Base-by-base conservation (phyloP, 768 basidiomycete species). In the Tulasnella sp. region DNA sequence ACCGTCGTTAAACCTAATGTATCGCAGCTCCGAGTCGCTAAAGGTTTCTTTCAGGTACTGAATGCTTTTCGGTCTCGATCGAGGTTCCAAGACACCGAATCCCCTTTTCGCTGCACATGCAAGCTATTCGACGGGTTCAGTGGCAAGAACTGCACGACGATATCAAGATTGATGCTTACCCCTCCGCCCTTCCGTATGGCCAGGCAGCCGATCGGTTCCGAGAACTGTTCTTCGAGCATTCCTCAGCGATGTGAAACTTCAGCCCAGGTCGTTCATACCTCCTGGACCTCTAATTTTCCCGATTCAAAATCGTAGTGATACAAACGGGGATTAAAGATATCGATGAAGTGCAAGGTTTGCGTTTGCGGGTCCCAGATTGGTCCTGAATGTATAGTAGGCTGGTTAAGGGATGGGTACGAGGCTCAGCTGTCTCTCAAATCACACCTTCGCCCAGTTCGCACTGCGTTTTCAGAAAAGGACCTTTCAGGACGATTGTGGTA, bases 1-100 rank as follows among this genome's bases (percentile, higher is more conserved):
- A 46, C 91, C 92, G 82, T 92, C 92, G 84, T 93, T 92, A 85
- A 93, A 92, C 62, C 92, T 88, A 39, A 88, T 89, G 81, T 88
- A 85, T 3, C 24, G 42, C 71, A 36, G 16, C 27, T 79, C 68
- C 10, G 73, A 34, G 24, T 79, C 78, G 14, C 87, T 85, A 9
- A 92, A 82, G 18, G 92, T 91, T 84, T 87, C 84, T 78, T 85
- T 86, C 80, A 93, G 83, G 84, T 91, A 90, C 46, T 84, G 85
- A 36, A 80, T 71, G 14, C 31, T 76, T n/a, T 46, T 48, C 38
- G 62, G 62, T 34, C 31, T 71, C 90, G 82, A 27, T 82, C 85
- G 19, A 78, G 58, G 21, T 80, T 78, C 36, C 21, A 34, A 10
- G 74, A 90, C 71, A 14, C 88, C 90, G 82, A 90, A 91, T 16